Base-by-base conservation (phyloP, 2,329 filamentous ascomycete genomes). In the Beauveria sp. region DNA sequence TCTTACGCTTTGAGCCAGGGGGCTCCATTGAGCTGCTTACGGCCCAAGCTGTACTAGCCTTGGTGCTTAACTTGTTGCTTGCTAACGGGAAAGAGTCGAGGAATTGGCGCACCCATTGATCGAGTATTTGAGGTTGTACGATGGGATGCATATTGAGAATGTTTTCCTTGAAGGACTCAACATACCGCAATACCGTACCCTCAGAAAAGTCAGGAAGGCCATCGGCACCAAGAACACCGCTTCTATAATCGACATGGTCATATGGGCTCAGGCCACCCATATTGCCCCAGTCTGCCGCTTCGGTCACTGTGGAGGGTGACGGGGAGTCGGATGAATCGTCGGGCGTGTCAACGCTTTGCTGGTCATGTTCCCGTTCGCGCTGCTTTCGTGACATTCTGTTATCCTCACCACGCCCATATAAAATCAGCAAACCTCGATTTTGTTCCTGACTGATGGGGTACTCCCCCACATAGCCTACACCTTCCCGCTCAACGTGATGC, bases 321-420 rank as follows among this genome's bases (percentile, higher is more conserved):
- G 79, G 75, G 26, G 77, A 77, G 40, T 85, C 80, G 2, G 81
- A 80, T 34, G 76, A 74, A 61, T 84, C 82, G 53, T 81, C 78
- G 12, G 72, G 70, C 58, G 76, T 75, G 34, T 77, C 77, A n/a
- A 74, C 57, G 5, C 69, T 72, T 20, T 75, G 77, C 48, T 77
- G 70, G 16, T 75, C 74, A 26, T 72, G 67, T 24, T 61, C 51
- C 18, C 68, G 57, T 68, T 79, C 76, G 61, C 75, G 77, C 38
- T 79, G 75, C 8, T 73, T 77, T 26, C 83, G 78, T 50, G 83
- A 82, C 26, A 79, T 77, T 67, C 88, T 86, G 28, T 82, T 78
- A 38, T 89, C 90, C 74, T 96, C 91, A 3, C 92, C 92, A 63
- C 87, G 84, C 1, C 91, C 91, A 73, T 89, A 92, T 2, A 93